Evolutionary conservation across 2,329 filamentous ascomycete genomes (phyloP).

Genomic region (Colletotrichum gigasporum): DNA sequence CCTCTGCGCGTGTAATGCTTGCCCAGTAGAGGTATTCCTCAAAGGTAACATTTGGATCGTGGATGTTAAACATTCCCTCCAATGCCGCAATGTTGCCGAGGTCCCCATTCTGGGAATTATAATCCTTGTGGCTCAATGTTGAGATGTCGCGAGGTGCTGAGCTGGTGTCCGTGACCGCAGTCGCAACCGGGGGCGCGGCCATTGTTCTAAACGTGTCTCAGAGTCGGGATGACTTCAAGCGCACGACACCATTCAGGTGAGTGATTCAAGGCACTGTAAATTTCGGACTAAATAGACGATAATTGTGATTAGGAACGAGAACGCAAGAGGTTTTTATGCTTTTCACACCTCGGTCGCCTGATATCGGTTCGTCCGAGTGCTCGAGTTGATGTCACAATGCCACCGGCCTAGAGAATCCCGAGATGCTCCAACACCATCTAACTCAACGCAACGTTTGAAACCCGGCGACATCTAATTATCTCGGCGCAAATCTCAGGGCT

Average conservation of each 20-base stretch:
- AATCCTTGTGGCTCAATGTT: not conserved
- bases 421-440: not conserved
- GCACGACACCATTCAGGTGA: not conserved
- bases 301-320: too few species aligned
- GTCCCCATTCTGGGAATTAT: not conserved
- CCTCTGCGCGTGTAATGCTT: conserved; percentile 36
- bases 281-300: not conserved
- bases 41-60: conserved; percentile 37
- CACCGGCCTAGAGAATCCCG: not conserved
- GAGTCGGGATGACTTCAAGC: conserved; percentile 17
- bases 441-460: not conserved
- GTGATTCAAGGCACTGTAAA: not conserved
- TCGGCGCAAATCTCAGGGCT: not conserved
- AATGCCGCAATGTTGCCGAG: not conserved
- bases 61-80: conserved; percentile 9
- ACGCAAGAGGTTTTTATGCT: not conserved
- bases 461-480: not conserved
- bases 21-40: conserved; percentile 41
- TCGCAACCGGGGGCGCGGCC: not conserved
- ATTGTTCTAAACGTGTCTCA: conserved; percentile 15
- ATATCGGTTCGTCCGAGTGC: not conserved
- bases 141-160: not conserved
- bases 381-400: not conserved
- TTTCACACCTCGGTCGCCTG: not conserved
- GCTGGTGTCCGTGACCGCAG: conserved; percentile 11